Evolutionary conservation across 164 flowering plant genomes (phyloP), one percentile per base, ranked within the genome.

Genomic region (Cinnamomum micranthum): DNA sequence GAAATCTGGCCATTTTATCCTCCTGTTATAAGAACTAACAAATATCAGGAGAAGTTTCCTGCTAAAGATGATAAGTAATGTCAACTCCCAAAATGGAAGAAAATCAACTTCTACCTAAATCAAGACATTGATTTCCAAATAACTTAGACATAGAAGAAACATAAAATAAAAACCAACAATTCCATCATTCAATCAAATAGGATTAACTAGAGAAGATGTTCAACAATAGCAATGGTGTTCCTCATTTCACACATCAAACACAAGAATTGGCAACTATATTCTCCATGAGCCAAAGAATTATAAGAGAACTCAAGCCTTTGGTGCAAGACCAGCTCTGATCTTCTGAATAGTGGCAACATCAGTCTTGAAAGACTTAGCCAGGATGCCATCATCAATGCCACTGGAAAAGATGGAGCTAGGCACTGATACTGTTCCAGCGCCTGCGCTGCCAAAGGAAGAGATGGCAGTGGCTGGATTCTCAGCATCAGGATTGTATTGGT

Each of bases 301-400:
- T 31, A 31, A 31, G 35, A 31, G 35, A 31, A 31, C 47, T 72
- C 66, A 77, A 2, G 28, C 22, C 67, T 77, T 72, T 6, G 80
- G 62, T 28, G 71, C 59, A 31, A 74, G 71, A 13, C 80, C 77
- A 55, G 71, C 77, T 77, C 51, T 78, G 66, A 78, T 63, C 74
- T 74, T 78, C 55, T 70, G 41, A 64, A 74, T 65, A 41, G 77
- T 78, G 6, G 59, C 67, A 17, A 78, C 58, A 64, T 78, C 74
- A 6, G 80, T 78, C 17, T 78, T 78, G 74, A 78, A 78, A 20
- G 77, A 23, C 65, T 62, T 78, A 23, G 77, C 77, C 11, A 74
- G 71, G 58, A 78, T 47, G 12, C 23, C 33, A 65, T 74, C 74
- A 6, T 71, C 72, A 22, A 78, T 71, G 19, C 74, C 80, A 10